Conservation (phyloP, 2,329 filamentous ascomycete genomes). For the Botryotinia narcissicola region DNA sequence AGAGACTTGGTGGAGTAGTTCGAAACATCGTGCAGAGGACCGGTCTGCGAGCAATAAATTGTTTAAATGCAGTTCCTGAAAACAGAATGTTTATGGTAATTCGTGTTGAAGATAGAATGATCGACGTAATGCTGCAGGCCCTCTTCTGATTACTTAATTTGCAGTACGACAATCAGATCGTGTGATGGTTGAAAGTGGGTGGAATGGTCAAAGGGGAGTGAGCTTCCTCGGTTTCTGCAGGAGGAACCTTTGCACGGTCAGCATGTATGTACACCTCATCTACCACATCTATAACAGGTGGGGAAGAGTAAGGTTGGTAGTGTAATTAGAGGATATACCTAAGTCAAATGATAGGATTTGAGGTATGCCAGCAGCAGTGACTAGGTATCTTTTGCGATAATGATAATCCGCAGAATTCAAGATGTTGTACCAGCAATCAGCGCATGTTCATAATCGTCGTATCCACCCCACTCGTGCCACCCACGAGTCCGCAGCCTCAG, state of each 20-base stretch:
- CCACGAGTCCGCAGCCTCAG: background rate
- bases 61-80: constrained; percentile 46
- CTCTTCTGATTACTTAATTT: background rate
- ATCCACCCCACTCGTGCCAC: background rate
- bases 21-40: constrained; percentile 46
- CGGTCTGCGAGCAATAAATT: constrained; percentile 20
- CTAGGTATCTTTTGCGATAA: constrained; percentile 7
- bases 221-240: background rate
- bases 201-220: background rate
- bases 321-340: constrained; percentile 4
- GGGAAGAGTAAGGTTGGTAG: background rate
- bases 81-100: constrained; percentile 40
- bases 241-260: background rate
- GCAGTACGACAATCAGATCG: background rate
- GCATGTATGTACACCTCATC: constrained; percentile 14
- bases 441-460: constrained; percentile 2
- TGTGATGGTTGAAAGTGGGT: background rate
- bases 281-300: background rate
- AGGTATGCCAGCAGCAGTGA: constrained; percentile 16
- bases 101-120: background rate
- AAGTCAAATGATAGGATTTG: constrained; percentile 18
- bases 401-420: background rate
- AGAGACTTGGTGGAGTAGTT: constrained; percentile 46
- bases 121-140: background rate
- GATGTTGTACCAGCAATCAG: constrained; percentile 3